Evolutionary conservation across 305 asterid species (phyloP), one percentile per base, ranked within the genome.

Genomic region (Petunia hybrid): DNA sequence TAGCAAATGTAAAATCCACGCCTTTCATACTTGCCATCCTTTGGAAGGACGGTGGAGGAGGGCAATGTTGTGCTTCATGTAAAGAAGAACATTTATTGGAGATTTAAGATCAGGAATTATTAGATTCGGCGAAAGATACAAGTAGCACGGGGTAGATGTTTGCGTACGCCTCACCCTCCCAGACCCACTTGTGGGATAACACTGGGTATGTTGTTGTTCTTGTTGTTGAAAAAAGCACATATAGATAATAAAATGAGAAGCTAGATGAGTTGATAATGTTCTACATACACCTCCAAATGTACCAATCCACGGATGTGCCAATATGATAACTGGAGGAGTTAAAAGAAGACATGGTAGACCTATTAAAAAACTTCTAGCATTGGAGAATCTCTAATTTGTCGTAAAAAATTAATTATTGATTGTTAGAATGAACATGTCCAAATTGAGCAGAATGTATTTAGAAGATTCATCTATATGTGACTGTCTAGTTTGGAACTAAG

Each of bases 11-110:
- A 12, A 10, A 64, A 8, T 51, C 80, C 73, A 1, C 55, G 5
- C 60, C 14, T 64, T 81, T 53, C 62, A 59, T 66, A 62, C 77
- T 82, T 76, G 45, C 57, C 60, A 68, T 56, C 55, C 76, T 31
- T 40, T 77, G 12, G 9, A 48, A 81, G 62, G 78, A 71, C 62
- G 48, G 35, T 78, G 61, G 70, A 78, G 62, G 43, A 62, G 81
- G 61, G 60, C 46, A 39, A 39, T 13, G 64, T 40, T n/a, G 56
- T 48, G 74, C 76, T 62, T 78, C 64, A 36, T 78, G 81, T 78
- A 64, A 62, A 78, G 81, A 42, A 31, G 74, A 64, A 46, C 45
- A 78, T 35, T 78, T 51, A 48, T 2, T 7, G 61, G 63, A 46
- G 75, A 63, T 36, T 36, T 71, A 48, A 5, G 60, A 68, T 68